These are phyloP conservation scores for Penicillium antarcticum DNA, from an alignment of 495 filamentous ascomycete genomes.

Conservation along the genomic window DNA sequence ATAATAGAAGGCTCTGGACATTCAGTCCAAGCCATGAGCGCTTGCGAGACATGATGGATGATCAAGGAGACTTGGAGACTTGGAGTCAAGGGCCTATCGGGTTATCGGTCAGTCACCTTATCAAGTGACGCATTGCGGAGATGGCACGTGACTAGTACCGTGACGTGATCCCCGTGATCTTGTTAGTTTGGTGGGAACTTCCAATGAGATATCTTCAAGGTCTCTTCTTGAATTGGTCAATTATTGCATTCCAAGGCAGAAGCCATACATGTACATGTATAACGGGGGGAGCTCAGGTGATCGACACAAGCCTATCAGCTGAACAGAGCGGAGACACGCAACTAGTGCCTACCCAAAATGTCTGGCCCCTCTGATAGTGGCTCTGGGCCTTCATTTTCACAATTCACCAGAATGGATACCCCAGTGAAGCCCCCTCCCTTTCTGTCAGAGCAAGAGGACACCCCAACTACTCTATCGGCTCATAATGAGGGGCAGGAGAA, in stretches of 20 bases:
- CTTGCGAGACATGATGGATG: conserved; percentile 18
- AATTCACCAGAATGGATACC: conserved; percentile 55
- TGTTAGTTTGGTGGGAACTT: background rate
- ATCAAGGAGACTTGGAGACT: conserved; percentile 15
- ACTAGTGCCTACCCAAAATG: conserved; percentile 26
- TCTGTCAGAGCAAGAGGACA: conserved; percentile 41
- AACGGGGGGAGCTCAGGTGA: conserved; percentile 15
- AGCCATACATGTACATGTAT: too few relatives aligned
- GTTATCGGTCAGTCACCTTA: conserved; percentile 15
- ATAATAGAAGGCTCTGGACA: conserved; percentile 21
- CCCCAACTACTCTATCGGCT: conserved; percentile 22
- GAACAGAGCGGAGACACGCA: conserved; percentile 21
- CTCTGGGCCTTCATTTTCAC: conserved; percentile 29
- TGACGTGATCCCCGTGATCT: conserved; percentile 7
- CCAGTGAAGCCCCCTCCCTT: conserved; percentile 33
- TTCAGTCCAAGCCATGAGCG: conserved; percentile 7
- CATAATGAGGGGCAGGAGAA: conserved; percentile 31
- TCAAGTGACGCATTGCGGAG: conserved; percentile 31
- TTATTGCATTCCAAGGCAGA: background rate
- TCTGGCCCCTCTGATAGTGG: conserved; percentile 26
- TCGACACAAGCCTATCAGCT: conserved; percentile 36
- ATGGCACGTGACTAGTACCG: conserved; percentile 13
- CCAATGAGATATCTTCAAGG: background rate
- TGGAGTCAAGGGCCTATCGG: conserved; percentile 13
- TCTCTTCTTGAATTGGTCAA: background rate